phyloP scores from a whole-genome alignment of 176 grass and related monocot genomes.

The Themeda triandra region DNA sequence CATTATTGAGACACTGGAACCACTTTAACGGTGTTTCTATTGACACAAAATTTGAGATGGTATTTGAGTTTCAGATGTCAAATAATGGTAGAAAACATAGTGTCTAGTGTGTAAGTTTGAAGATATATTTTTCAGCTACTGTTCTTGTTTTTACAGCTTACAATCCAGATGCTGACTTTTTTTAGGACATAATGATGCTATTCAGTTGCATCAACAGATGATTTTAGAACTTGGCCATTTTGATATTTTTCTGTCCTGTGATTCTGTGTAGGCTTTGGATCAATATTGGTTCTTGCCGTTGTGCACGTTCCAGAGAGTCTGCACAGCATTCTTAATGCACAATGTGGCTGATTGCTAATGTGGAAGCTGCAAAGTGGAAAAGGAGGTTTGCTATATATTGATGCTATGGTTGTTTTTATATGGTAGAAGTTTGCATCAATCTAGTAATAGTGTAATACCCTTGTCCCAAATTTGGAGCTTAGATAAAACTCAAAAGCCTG shows the following conservation, averaged over 20 bases:
- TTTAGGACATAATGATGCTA: constrained; percentile 19
- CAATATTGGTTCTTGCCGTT: background rate
- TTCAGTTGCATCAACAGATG: background rate
- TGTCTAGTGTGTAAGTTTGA: background rate
- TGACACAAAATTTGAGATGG: background rate
- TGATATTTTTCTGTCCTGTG: background rate
- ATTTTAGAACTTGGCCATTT: constrained; percentile 1
- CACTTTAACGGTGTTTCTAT: background rate
- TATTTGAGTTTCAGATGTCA: background rate
- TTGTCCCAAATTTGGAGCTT: background rate
- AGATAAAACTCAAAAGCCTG: background rate
- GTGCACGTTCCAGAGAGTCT: background rate
- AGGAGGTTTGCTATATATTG: background rate
- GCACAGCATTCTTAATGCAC: background rate
- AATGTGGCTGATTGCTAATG: background rate
- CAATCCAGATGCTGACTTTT: background rate
- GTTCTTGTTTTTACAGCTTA: constrained; percentile 1
- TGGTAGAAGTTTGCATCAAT: background rate
- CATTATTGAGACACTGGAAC: background rate
- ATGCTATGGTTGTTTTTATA: background rate
- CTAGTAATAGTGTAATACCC: background rate
- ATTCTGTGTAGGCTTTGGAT: background rate
- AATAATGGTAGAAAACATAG: background rate
- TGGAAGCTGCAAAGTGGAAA: constrained; percentile 11
- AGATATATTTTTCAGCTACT: background rate